These are phyloP conservation scores for Vitis labrusca DNA, from an alignment of 164 flowering plant species.

Conservation along the genomic window DNA sequence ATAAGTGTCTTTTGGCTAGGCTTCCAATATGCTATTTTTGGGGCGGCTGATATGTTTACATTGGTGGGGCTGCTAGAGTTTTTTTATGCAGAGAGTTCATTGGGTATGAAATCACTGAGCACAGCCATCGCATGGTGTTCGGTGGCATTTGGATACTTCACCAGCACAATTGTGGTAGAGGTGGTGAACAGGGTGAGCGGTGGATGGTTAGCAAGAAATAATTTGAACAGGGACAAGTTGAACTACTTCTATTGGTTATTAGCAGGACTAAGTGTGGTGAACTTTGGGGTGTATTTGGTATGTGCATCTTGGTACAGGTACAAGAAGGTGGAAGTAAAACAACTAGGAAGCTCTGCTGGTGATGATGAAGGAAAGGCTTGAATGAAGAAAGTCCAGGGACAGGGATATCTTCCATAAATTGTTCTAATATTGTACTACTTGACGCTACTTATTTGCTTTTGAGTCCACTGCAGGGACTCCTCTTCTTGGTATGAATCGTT, in stretches of 20 bases:
- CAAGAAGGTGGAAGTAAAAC: conserved; percentile 42
- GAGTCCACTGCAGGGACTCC: too few species aligned
- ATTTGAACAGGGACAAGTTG: conserved; percentile 60
- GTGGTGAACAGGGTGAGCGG: conserved; percentile 63
- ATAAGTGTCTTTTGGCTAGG: conserved; percentile 70
- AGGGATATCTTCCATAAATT: not conserved
- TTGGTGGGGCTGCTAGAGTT: conserved; percentile 68
- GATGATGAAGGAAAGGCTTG: conserved; percentile 15
- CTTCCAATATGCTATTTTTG: conserved; percentile 59
- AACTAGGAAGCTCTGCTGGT: conserved; percentile 2
- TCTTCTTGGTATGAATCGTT: too few species aligned
- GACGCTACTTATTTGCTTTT: too few species aligned
- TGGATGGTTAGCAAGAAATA: conserved; percentile 70
- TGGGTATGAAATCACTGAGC: conserved; percentile 59
- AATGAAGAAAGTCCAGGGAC: not conserved
- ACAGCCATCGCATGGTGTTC: conserved; percentile 69
- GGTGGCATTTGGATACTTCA: conserved; percentile 60
- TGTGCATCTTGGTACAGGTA: conserved; percentile 74
- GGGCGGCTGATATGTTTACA: conserved; percentile 73
- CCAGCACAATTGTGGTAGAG: conserved; percentile 63
- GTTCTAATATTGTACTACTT: not conserved
- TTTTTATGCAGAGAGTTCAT: conserved; percentile 67
- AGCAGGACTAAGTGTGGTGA: conserved; percentile 48
- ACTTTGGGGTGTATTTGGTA: conserved; percentile 55
- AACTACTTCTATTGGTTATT: conserved; percentile 71